Percentiles rank a stretch among this genome's conserved stretches.
Conservation (phyloP, 78 protist species). For the Emiliania huxleyi region DNA sequence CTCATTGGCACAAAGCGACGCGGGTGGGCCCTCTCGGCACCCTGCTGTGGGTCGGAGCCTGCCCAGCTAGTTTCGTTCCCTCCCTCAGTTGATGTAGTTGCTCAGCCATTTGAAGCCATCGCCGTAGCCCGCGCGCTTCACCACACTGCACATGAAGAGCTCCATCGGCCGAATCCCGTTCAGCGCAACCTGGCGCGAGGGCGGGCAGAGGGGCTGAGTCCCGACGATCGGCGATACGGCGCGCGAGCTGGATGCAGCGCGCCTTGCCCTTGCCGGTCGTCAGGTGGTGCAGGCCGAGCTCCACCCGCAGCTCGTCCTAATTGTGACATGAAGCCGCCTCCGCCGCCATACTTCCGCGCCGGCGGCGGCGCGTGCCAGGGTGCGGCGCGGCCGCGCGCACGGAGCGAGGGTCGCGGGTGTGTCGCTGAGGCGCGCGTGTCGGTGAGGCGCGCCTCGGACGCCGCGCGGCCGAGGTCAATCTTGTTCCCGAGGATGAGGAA, state of each 20-base stretch:
- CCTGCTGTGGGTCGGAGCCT: too few species aligned
- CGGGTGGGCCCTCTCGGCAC: too few species aligned
- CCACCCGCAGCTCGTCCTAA: slow-evolving; percentile 85
- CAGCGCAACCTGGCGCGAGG: not conserved
- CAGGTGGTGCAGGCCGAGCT: slow-evolving; percentile 72
- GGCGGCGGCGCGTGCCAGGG: too few species aligned
- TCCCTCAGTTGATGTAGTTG: slow-evolving; percentile 42
- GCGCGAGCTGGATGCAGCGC: too few species aligned
- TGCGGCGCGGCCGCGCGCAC: slow-evolving; percentile 76
- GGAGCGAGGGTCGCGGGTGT: too few species aligned
- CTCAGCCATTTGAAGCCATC: slow-evolving; percentile 81
- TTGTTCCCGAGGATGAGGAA: slow-evolving; percentile 98
- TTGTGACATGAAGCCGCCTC: slow-evolving; percentile 89
- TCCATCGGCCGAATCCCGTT: slow-evolving; percentile 89
- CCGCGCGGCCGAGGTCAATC: slow-evolving; percentile 92
- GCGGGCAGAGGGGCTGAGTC: not conserved
- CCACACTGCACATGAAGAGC: slow-evolving; percentile 97
- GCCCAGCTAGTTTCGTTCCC: too few species aligned
- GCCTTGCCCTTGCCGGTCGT: slow-evolving; percentile 90
- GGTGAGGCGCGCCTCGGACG: too few species aligned
- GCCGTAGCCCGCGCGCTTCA: slow-evolving; percentile 88
- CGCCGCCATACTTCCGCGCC: too few species aligned
- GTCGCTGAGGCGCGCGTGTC: too few species aligned
- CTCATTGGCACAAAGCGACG: too few species aligned
- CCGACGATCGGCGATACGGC: too few species aligned